phyloP scores from a whole-genome alignment of 2,329 filamentous ascomycete genomes.

The Hymenoscyphus occultus region DNA sequence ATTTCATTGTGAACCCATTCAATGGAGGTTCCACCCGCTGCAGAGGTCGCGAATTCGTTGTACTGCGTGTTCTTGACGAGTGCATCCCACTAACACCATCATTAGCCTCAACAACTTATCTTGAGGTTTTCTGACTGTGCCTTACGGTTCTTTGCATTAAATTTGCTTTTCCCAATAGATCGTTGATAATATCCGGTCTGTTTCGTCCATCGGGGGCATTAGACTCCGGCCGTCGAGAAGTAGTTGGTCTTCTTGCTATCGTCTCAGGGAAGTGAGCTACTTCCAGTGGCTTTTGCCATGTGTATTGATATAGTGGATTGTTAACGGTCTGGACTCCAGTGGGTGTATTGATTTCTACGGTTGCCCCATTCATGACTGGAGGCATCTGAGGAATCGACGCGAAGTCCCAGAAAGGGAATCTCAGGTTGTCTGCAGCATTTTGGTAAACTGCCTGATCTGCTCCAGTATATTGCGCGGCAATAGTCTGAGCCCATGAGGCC shows the following conservation, averaged over 20 bases:
- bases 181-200: conserved; percentile 23
- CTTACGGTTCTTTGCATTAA: conserved; percentile 31
- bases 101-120: background rate
- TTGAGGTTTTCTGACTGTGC: background rate
- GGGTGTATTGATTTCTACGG: conserved; percentile 33
- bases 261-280: conserved; percentile 33
- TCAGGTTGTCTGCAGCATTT: conserved; percentile 39
- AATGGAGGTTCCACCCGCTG: conserved; percentile 41
- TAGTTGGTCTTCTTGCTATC: conserved; percentile 24
- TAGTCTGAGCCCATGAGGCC: conserved; percentile 43
- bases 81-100: conserved; percentile 40
- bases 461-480: conserved; percentile 39
- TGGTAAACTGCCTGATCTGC: conserved; percentile 39
- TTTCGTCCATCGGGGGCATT: conserved; percentile 18
- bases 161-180: conserved; percentile 17
- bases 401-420: conserved; percentile 49
- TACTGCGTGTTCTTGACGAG: conserved; percentile 39
- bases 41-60: conserved; percentile 43
- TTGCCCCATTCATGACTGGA: conserved; percentile 30
- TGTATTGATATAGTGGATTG: conserved; percentile 52
- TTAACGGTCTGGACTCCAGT: conserved; percentile 32
- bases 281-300: conserved; percentile 41
- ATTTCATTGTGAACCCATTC: conserved; percentile 46
- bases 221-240: conserved; percentile 29
- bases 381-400: conserved; percentile 42